These are phyloP conservation scores for Trichoderma erinaceum DNA, from an alignment of 495 filamentous ascomycete genomes.

Conservation along the genomic window DNA sequence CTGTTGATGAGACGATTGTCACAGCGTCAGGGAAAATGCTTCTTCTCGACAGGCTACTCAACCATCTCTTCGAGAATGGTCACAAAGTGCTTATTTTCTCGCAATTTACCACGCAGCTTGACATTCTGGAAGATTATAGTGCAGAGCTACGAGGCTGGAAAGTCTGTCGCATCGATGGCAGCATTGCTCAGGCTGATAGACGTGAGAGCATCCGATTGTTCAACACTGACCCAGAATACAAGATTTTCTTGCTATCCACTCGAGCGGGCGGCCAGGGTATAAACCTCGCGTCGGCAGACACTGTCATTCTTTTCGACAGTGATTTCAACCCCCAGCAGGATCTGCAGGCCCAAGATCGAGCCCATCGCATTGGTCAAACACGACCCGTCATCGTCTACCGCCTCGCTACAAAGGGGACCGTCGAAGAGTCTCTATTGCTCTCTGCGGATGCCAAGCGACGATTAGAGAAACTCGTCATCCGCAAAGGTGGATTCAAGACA, in stretches of 20 bases:
- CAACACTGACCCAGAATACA: conserved; percentile 63
- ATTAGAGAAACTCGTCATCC: conserved; percentile 90
- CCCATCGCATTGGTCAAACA: conserved; percentile 90
- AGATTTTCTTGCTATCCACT: conserved; percentile 82
- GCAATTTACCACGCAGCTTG: conserved; percentile 90
- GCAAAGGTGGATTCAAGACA: conserved; percentile 71
- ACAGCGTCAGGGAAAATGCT: conserved; percentile 92
- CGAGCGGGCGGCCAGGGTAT: conserved; percentile 93
- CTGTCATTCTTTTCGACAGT: conserved; percentile 90
- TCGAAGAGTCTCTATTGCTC: conserved; percentile 82
- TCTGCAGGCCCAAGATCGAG: conserved; percentile 90
- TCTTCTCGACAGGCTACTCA: conserved; percentile 78
- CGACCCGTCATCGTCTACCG: conserved; percentile 91
- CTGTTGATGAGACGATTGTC: conserved; percentile 71
- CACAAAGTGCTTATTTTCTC: conserved; percentile 96
- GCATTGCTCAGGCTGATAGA: conserved; percentile 75
- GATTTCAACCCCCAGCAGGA: conserved; percentile 99
- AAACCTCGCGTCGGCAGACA: conserved; percentile 95
- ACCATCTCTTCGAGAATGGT: conserved; percentile 62
- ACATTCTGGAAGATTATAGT: conserved; percentile 85
- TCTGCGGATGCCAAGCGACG: conserved; percentile 91
- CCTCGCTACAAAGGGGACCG: conserved; percentile 84
- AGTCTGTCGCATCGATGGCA: conserved; percentile 86
- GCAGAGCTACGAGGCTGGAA: conserved; percentile 63
- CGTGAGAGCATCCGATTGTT: conserved; percentile 77